Percentiles rank a stretch among this genome's conserved stretches.
Conservation (phyloP, 352 stramenopile genomes). For the Phytophthora aleatoria region DNA sequence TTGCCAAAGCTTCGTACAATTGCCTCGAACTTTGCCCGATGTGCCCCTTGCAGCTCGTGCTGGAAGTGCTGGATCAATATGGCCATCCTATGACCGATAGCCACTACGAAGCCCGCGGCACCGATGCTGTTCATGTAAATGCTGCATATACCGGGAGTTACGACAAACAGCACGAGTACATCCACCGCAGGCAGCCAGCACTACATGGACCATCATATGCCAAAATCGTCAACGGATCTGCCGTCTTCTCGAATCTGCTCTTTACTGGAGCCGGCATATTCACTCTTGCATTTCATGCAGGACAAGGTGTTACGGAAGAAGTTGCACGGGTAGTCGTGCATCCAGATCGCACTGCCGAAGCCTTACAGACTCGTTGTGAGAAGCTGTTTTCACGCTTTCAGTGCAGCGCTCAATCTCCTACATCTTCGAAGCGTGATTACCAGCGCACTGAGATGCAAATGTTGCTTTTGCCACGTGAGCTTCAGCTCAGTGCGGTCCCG, state of each 20-base stretch:
- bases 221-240: slow-evolving; percentile 45
- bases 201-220: slow-evolving; percentile 21
- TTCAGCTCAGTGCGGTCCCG: slow-evolving; percentile 31
- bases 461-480: slow-evolving; percentile 23
- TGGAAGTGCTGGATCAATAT: slow-evolving; percentile 65
- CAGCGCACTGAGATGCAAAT: slow-evolving; percentile 22
- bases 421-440: not conserved
- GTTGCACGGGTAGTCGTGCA: slow-evolving; percentile 52
- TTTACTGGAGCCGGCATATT: slow-evolving; percentile 55
- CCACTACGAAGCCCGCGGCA: not conserved
- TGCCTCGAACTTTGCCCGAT: slow-evolving; percentile 49
- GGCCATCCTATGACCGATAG: slow-evolving; percentile 38
- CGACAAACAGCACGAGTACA: not conserved
- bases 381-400: slow-evolving; percentile 44
- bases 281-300: slow-evolving; percentile 36
- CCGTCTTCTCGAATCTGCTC: slow-evolving; percentile 39
- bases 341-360: slow-evolving; percentile 30
- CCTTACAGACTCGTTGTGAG: slow-evolving; percentile 28
- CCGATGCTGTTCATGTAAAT: slow-evolving; percentile 30
- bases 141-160: slow-evolving; percentile 5
- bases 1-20: slow-evolving; percentile 52
- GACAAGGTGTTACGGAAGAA: slow-evolving; percentile 33
- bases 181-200: slow-evolving; percentile 9
- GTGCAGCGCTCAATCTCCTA: slow-evolving; percentile 14
- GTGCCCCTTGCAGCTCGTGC: slow-evolving; percentile 44